Conservation (phyloP, 2,329 filamentous ascomycete genomes). For the Pseudogymnoascus sp. region DNA sequence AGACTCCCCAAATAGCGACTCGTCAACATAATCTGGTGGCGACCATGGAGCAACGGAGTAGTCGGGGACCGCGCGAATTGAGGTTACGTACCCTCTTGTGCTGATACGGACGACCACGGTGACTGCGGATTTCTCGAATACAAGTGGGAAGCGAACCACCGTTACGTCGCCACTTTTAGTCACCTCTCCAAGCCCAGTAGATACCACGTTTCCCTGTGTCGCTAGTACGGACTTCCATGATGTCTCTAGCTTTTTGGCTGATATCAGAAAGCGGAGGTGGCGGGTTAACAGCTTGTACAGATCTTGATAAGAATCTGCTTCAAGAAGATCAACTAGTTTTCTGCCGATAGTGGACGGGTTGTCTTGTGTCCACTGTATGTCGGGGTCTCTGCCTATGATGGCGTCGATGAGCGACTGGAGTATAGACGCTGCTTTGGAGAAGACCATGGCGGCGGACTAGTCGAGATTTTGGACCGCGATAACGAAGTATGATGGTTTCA, state of each 20-base stretch:
- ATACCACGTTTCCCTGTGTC: not conserved
- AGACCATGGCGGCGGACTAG: not conserved
- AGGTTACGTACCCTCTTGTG: not conserved
- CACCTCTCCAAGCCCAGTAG: not conserved
- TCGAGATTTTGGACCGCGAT: not conserved
- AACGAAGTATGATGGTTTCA: not conserved
- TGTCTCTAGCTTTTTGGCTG: not conserved
- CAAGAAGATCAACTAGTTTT: not conserved
- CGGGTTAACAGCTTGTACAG: not conserved
- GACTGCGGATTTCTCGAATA: not conserved
- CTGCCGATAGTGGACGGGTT: not conserved
- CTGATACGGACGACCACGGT: not conserved
- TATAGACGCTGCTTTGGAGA: not conserved
- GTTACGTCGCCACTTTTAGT: not conserved
- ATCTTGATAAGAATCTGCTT: not conserved
- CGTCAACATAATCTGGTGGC: not conserved
- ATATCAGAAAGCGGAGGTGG: not conserved
- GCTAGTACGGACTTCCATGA: not conserved
- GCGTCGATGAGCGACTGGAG: not conserved
- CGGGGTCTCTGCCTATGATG: not conserved
- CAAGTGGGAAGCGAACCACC: not conserved
- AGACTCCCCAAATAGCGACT: not conserved
- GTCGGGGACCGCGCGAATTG: not conserved
- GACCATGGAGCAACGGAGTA: not conserved
- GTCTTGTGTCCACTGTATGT: not conserved